Conservation (phyloP, 148 eudicot genomes). For the Chenopodium formosanum region DNA sequence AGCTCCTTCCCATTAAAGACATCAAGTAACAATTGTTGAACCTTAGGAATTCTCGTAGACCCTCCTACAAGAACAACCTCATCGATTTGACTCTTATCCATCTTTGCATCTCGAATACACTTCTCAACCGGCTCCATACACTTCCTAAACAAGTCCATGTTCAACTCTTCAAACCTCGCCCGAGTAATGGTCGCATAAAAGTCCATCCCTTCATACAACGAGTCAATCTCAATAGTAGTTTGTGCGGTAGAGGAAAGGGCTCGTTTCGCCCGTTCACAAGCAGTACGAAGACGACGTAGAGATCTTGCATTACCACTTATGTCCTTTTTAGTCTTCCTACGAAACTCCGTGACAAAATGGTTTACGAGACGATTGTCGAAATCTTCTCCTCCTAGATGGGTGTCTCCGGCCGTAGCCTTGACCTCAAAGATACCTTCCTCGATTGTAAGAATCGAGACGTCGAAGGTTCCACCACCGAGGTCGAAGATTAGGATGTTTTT, state of each 20-base stretch:
- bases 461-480: constrained; percentile 26
- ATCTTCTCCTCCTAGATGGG: constrained; percentile 28
- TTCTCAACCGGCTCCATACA: constrained; percentile 32
- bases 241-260: constrained; percentile 18
- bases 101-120: constrained; percentile 22
- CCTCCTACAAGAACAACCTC: constrained; percentile 27
- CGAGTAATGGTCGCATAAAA: constrained; percentile 24
- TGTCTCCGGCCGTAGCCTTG: constrained; percentile 25
- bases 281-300: constrained; percentile 16
- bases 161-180: constrained; percentile 25
- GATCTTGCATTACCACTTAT: constrained; percentile 12
- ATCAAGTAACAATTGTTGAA: constrained; percentile 23
- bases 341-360: constrained; percentile 24
- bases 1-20: constrained; percentile 29
- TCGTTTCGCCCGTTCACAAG: constrained; percentile 25
- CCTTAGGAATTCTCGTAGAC: constrained; percentile 24
- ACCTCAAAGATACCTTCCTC: constrained; percentile 30
- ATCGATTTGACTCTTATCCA: constrained; percentile 11
- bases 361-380: constrained; percentile 22
- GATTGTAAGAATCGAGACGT: constrained; percentile 21
- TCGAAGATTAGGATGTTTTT: constrained; percentile 24
- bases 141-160: constrained; percentile 27
- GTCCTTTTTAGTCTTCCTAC: constrained; percentile 27
- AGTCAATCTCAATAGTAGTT: constrained; percentile 25
- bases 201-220: constrained; percentile 24